Percentiles rank a stretch among this genome's conserved stretches.
These are phyloP conservation scores for Afroboletus lepidellus DNA, from an alignment of 1,284 basidiomycete species.

Conservation along the genomic window DNA sequence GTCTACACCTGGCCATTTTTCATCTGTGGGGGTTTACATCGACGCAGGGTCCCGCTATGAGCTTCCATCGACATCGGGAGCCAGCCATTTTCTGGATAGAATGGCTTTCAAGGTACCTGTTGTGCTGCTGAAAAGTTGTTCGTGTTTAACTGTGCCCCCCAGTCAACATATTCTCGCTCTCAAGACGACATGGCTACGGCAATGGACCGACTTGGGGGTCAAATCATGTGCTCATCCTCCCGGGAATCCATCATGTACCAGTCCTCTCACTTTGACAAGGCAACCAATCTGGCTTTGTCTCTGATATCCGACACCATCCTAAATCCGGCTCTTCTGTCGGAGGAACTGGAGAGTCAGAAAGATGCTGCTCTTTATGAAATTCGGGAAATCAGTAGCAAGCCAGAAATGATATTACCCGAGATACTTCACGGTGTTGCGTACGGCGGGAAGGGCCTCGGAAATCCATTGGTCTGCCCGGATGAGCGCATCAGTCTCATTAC, in stretches of 20 bases:
- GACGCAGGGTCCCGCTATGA: constrained; percentile 96
- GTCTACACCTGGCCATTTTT: constrained; percentile 90
- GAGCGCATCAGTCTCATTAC: constrained; percentile 77
- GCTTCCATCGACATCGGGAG: constrained; percentile 70
- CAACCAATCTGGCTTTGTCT: constrained; percentile 79
- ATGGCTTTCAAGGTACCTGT: constrained; percentile 91
- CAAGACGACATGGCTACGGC: constrained; percentile 79
- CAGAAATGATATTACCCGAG: constrained; percentile 95
- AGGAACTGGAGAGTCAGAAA: constrained; percentile 83
- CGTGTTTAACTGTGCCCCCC: constrained; percentile 11
- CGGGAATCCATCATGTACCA: constrained; percentile 98
- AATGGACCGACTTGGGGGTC: constrained; percentile 87
- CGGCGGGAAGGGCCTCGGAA: constrained; percentile 78
- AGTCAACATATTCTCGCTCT: constrained; percentile 61
- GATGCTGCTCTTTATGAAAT: constrained; percentile 94
- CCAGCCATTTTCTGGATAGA: constrained; percentile 90
- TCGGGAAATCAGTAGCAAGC: constrained; percentile 84
- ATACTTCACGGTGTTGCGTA: constrained; percentile 88
- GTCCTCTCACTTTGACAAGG: constrained; percentile 89
- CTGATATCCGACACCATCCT: constrained; percentile 91
- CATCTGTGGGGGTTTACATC: constrained; percentile 90
- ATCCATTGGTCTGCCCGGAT: constrained; percentile 86
- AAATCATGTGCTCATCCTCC: constrained; percentile 89
- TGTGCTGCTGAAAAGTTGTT: constrained; percentile 1
- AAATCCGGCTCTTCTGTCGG: constrained; percentile 72